Evolutionary conservation across 129 eudicot species (phyloP).

Genomic region (Rutidosis leptorrhynchoides): DNA sequence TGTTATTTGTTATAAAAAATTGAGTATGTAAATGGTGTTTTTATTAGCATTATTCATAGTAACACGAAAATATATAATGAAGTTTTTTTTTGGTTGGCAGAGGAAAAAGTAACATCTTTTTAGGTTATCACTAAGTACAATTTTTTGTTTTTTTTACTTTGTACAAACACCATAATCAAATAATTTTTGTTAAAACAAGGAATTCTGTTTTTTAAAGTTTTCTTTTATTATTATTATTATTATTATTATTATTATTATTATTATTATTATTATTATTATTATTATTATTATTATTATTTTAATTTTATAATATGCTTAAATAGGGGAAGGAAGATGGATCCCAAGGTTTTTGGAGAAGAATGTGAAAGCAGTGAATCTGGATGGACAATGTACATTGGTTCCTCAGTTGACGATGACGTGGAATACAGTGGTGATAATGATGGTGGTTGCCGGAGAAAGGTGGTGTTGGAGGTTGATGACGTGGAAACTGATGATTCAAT

Average conservation of each 20-base stretch:
- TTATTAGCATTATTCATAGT: not conserved
- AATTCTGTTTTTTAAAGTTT: not conserved
- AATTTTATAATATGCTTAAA: not conserved
- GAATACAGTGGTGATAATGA: not conserved
- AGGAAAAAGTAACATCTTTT: too few relatives aligned
- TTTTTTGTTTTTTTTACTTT: not conserved
- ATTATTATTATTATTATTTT: too few relatives aligned
- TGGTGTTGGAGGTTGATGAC: conserved; percentile 13
- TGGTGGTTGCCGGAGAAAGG: conserved; percentile 12
- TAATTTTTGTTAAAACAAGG: not conserved
- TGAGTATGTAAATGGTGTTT: not conserved
- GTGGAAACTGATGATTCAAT: conserved; percentile 57
- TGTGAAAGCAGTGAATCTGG: conserved; percentile 52
- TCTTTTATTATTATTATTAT: too few relatives aligned
- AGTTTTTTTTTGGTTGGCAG: too few relatives aligned
- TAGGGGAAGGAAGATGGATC: conserved; percentile 24
- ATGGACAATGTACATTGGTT: conserved; percentile 50
- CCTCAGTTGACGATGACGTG: conserved; percentile 23
- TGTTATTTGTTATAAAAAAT: too few relatives aligned
- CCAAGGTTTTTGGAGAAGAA: conserved; percentile 35
- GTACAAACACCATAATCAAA: not conserved
- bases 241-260: too few relatives aligned
- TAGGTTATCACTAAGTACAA: not conserved
- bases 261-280: too few relatives aligned
- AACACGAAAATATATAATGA: not conserved